Conservation (phyloP, 345 rosid genomes). For the Capsella bursapastoris region DNA sequence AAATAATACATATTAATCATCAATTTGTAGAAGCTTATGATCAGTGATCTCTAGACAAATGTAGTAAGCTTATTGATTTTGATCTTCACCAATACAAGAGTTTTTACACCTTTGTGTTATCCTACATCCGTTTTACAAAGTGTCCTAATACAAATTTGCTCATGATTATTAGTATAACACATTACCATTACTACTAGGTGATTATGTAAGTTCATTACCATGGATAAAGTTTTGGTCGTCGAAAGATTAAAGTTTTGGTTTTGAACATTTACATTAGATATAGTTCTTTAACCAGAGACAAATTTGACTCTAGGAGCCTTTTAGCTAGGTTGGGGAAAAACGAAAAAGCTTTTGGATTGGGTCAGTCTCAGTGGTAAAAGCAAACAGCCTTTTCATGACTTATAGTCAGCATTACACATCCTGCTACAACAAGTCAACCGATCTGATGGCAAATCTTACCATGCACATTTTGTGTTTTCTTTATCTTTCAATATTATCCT, state of each 20-base stretch:
- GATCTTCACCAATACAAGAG: background rate
- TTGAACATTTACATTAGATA: too few relatives aligned
- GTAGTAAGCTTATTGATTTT: slow-evolving; percentile 1
- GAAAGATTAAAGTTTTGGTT: too few relatives aligned
- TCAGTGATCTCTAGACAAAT: slow-evolving; percentile 9
- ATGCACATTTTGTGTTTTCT: background rate
- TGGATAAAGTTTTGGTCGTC: too few relatives aligned
- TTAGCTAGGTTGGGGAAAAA: slow-evolving; percentile 26
- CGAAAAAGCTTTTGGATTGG: slow-evolving; percentile 5
- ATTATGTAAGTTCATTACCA: too few relatives aligned
- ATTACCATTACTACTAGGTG: too few relatives aligned
- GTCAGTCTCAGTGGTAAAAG: slow-evolving; percentile 32
- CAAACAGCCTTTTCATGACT: slow-evolving; percentile 21
- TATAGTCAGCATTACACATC: slow-evolving; percentile 20
- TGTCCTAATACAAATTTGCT: background rate
- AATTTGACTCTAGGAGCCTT: slow-evolving; percentile 11
- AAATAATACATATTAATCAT: background rate
- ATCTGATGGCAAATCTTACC: slow-evolving; percentile 28
- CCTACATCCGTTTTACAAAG: background rate
- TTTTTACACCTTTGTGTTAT: background rate
- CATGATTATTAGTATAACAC: too few relatives aligned
- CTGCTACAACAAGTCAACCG: slow-evolving; percentile 10
- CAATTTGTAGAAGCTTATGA: background rate
- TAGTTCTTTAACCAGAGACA: background rate
- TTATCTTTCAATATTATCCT: background rate